Percentiles rank a stretch among this genome's conserved stretches.
Evolutionary conservation across 169 alveolate genomes (phyloP).

Genomic region (Plasmodium yoelii): DNA sequence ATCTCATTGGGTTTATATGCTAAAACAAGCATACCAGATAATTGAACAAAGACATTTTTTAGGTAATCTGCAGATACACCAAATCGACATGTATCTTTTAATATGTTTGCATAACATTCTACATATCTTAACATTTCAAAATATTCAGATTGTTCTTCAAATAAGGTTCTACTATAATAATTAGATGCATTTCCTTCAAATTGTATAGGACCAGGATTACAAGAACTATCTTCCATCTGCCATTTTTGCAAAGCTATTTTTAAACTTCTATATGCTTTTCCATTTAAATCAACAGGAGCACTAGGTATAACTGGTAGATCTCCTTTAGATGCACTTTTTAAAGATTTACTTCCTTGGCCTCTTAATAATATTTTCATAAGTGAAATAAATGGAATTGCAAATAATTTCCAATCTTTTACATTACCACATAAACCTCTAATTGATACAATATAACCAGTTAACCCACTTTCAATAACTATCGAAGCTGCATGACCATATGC

Average conservation of each 20-base stretch:
- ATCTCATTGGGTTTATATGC: conserved; percentile 83
- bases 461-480: conserved; percentile 92
- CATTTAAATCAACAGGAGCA: conserved; percentile 92
- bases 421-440: conserved; percentile 94
- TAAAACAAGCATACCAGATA: conserved; percentile 85
- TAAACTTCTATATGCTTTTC: conserved; percentile 88
- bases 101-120: conserved; percentile 87
- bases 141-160: conserved; percentile 92
- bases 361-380: conserved; percentile 89
- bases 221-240: conserved; percentile 94
- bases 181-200: conserved; percentile 91
- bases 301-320: conserved; percentile 94
- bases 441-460: conserved; percentile 94
- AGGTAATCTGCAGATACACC: conserved; percentile 91
- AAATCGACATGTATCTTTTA: conserved; percentile 90
- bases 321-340: conserved; percentile 79
- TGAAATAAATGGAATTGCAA: conserved; percentile 94
- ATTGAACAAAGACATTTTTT: conserved; percentile 88
- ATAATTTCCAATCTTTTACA: conserved; percentile 94
- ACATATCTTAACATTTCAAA: conserved; percentile 92
- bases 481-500: conserved; percentile 97
- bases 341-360: conserved; percentile 53
- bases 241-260: conserved; percentile 90
- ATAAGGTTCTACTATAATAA: conserved; percentile 89
- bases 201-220: conserved; percentile 98